Conservation (phyloP, 2,329 filamentous ascomycete species). For the Cryoendolithus antarcticus region DNA sequence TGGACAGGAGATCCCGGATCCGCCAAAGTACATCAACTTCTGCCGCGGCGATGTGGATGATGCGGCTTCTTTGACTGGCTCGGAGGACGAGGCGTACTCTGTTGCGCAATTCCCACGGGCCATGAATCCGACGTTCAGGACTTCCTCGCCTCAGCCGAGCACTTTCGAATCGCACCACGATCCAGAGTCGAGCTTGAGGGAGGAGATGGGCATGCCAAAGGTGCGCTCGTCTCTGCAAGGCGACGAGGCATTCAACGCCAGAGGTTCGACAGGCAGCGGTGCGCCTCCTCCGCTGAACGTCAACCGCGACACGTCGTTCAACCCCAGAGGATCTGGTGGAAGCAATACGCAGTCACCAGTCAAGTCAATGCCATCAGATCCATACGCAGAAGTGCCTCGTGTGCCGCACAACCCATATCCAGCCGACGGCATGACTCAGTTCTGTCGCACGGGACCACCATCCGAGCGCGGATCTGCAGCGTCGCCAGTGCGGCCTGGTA, state of each 20-base stretch:
- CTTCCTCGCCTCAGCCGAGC: constrained; percentile 91
- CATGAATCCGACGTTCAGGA: constrained; percentile 90
- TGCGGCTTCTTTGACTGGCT: constrained; percentile 59
- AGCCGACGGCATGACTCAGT: constrained; percentile 92
- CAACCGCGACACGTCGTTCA: not conserved
- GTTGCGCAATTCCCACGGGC: constrained; percentile 91
- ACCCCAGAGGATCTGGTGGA: constrained; percentile 3
- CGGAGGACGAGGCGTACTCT: constrained; percentile 80
- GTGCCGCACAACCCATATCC: constrained; percentile 91
- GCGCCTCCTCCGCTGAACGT: not conserved
- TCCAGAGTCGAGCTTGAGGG: constrained; percentile 59
- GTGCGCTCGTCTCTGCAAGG: constrained; percentile 24
- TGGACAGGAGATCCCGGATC: constrained; percentile 92
- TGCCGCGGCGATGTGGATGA: constrained; percentile 78
- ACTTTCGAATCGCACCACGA: constrained; percentile 88
- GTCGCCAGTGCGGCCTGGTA: constrained; percentile 62
- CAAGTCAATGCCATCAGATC: constrained; percentile 23
- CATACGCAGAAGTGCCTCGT: constrained; percentile 51
- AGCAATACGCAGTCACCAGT: constrained; percentile 7
- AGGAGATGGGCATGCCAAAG: constrained; percentile 47
- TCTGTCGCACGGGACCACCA: constrained; percentile 65
- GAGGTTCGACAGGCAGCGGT: constrained; percentile 7
- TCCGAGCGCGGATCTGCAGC: constrained; percentile 58
- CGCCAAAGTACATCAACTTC: constrained; percentile 98
- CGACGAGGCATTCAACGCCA: constrained; percentile 16